phyloP scores from a whole-genome alignment of 2,329 filamentous ascomycete species.

The Talaromyces pinophilus region DNA sequence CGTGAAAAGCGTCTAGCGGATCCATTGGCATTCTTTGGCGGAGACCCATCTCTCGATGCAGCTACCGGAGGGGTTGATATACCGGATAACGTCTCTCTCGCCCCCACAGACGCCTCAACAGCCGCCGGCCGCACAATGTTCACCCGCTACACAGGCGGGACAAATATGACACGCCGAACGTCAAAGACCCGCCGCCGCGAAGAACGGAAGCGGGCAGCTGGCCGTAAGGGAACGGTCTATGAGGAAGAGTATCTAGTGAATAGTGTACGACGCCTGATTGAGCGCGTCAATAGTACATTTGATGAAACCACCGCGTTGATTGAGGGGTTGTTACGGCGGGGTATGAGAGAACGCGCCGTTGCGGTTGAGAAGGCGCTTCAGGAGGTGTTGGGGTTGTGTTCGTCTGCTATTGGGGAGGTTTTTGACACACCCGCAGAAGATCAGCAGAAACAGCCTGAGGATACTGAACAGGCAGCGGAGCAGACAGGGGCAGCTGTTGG shows the following conservation, averaged over 20 bases:
- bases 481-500: slow-evolving; percentile 26
- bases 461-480: slow-evolving; percentile 21
- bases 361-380: slow-evolving; percentile 72
- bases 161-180: slow-evolving; percentile 65
- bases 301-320: slow-evolving; percentile 74
- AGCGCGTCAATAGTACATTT: slow-evolving; percentile 72
- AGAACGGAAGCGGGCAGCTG: slow-evolving; percentile 90
- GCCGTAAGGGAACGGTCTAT: slow-evolving; percentile 96
- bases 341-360: slow-evolving; percentile 83
- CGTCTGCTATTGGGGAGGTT: slow-evolving; percentile 67
- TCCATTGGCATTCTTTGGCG: slow-evolving; percentile 85
- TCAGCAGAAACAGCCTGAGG: slow-evolving; percentile 26
- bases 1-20: slow-evolving; percentile 78
- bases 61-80: slow-evolving; percentile 64
- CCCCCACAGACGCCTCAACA: slow-evolving; percentile 80
- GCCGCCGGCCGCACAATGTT: slow-evolving; percentile 79
- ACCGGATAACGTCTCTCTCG: slow-evolving; percentile 89
- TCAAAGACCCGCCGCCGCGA: slow-evolving; percentile 86
- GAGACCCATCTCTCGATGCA: slow-evolving; percentile 60
- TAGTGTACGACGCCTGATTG: slow-evolving; percentile 77
- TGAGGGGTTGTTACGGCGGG: slow-evolving; percentile 72
- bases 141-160: slow-evolving; percentile 82
- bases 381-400: slow-evolving; percentile 73
- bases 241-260: slow-evolving; percentile 97
- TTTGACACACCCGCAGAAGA: slow-evolving; percentile 51